These are phyloP conservation scores for Pichia phayaonensis DNA, from an alignment of 805 yeast genomes.

Conservation along the genomic window DNA sequence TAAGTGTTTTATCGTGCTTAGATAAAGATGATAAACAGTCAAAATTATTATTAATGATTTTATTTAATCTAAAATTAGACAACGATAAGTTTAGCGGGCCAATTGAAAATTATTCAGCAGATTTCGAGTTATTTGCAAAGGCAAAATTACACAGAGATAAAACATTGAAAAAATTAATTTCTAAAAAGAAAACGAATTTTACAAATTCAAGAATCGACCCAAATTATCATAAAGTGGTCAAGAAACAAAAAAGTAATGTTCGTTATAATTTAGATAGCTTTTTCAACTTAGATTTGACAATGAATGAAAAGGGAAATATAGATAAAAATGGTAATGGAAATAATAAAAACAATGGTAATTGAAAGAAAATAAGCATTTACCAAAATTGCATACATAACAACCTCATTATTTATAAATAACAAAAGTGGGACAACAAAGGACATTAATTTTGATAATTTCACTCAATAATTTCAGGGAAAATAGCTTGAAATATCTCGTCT, in stretches of 20 bases:
- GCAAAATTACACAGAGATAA: not conserved
- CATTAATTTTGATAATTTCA: not conserved
- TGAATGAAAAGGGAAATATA: not conserved
- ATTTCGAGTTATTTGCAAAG: not conserved
- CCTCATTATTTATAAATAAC: not conserved
- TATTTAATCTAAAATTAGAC: conserved; percentile 5
- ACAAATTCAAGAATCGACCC: not conserved
- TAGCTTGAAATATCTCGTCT: conserved; percentile 46
- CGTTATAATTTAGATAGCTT: conserved; percentile 3
- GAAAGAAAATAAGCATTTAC: not conserved
- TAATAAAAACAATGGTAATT: not conserved
- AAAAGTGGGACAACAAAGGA: not conserved
- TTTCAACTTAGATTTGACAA: not conserved
- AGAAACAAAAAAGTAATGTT: not conserved
- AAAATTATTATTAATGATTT: not conserved
- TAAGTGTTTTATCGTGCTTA: conserved; percentile 1
- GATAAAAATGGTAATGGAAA: not conserved
- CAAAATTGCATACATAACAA: not conserved
- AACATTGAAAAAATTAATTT: not conserved
- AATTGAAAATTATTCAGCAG: conserved; percentile 1
- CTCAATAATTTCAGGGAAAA: conserved; percentile 31
- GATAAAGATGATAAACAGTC: conserved; percentile 1
- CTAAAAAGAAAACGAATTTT: not conserved
- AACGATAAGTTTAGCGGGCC: conserved; percentile 6
- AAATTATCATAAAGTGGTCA: not conserved